Percentiles rank a stretch among this genome's conserved stretches.
phyloP scores from a whole-genome alignment of 2,329 filamentous ascomycete genomes.

The Sporothrix variecibatus region DNA sequence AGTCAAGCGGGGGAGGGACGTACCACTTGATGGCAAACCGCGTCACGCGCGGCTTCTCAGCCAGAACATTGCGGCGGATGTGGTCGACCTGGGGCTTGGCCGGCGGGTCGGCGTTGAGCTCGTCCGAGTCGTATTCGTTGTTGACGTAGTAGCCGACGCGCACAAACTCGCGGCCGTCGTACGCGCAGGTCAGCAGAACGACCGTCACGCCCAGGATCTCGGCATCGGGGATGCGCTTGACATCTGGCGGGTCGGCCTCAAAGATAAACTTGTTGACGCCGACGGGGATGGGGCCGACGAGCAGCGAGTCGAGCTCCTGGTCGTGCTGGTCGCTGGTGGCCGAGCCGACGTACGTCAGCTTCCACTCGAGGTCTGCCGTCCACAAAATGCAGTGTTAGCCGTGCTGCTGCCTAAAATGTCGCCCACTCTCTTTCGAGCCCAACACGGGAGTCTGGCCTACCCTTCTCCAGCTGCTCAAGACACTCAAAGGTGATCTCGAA shows the following conservation, averaged over 20 bases:
- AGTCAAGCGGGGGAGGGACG: conserved; percentile 35
- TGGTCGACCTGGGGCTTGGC: conserved; percentile 91
- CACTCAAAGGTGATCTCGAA: conserved; percentile 99
- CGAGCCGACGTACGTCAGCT: conserved; percentile 97
- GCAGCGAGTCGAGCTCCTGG: conserved; percentile 94
- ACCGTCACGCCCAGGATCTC: conserved; percentile 98
- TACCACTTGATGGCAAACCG: conserved; percentile 99
- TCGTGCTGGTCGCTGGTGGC: conserved; percentile 97
- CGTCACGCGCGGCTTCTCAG: conserved; percentile 96
- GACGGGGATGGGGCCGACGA: conserved; percentile 95
- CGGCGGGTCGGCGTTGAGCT: conserved; percentile 85
- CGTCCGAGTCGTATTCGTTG: conserved; percentile 95
- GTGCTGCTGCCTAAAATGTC: not conserved
- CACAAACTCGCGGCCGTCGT: conserved; percentile 95
- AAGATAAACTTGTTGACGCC: conserved; percentile 99
- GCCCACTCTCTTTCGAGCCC: not conserved
- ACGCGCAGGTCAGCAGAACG: conserved; percentile 92
- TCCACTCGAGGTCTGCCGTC: conserved; percentile 89
- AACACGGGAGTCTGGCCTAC: conserved; percentile 47
- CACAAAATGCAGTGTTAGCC: not conserved
- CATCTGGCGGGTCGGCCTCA: conserved; percentile 90
- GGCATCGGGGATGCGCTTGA: conserved; percentile 84
- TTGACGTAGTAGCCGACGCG: conserved; percentile 99
- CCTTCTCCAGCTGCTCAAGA: conserved; percentile 90
- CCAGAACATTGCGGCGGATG: conserved; percentile 86